phyloP scores from a whole-genome alignment of 176 grass and related monocot genomes.

The Cymbopogon citratus region DNA sequence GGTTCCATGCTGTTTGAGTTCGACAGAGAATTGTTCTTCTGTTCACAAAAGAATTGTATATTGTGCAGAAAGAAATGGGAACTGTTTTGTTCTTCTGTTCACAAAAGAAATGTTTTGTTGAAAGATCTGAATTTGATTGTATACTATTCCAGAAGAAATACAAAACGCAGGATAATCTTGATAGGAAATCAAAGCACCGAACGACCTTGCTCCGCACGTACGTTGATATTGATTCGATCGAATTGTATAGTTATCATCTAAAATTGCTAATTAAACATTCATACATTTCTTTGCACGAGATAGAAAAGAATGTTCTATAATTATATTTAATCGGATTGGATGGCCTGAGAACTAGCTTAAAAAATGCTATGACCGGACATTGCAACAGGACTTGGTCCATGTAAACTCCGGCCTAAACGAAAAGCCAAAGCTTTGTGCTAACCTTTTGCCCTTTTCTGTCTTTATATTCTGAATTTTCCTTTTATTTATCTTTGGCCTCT shows the following conservation, averaged over 20 bases:
- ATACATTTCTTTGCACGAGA: neutral
- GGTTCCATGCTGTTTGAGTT: neutral
- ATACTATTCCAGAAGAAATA: neutral
- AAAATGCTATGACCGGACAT: neutral
- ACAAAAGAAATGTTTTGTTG: neutral
- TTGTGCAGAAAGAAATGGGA: neutral
- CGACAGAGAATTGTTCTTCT: neutral
- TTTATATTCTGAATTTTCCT: neutral
- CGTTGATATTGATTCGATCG: neutral
- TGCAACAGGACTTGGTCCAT: neutral
- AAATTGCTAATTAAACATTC: neutral
- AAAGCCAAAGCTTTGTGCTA: constrained; percentile 10
- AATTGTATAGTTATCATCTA: neutral
- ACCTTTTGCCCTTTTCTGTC: neutral
- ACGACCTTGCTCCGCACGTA: neutral
- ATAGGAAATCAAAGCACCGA: neutral
- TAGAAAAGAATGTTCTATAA: neutral
- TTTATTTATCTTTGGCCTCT: neutral
- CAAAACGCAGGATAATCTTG: neutral
- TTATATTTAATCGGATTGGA: neutral
- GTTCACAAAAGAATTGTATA: neutral
- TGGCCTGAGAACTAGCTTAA: neutral
- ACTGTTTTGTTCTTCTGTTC: neutral
- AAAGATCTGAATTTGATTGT: neutral
- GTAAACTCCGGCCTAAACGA: constrained; percentile 33